These are phyloP conservation scores for Leishmania major DNA, from an alignment of 208 protist genomes.

Conservation along the genomic window DNA sequence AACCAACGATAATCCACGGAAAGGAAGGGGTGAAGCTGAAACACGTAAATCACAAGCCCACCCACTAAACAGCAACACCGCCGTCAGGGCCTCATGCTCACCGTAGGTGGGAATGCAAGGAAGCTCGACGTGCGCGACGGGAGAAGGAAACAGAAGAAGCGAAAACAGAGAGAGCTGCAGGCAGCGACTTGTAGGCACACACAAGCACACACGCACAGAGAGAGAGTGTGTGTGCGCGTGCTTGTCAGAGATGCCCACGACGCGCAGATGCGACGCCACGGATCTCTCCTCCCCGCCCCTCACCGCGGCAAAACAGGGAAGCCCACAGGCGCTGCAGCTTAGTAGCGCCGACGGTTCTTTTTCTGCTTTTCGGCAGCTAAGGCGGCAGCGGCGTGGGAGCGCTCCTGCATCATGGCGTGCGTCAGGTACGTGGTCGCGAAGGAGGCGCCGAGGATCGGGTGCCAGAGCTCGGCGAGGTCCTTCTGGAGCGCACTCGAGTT, in stretches of 20 bases:
- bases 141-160: not conserved
- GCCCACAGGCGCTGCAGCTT: not conserved
- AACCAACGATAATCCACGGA: not conserved
- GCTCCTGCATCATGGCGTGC: constrained; percentile 67
- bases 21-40: not conserved
- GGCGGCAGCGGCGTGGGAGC: constrained; percentile 42
- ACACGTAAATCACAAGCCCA: not conserved
- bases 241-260: not conserved
- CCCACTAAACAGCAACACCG: not conserved
- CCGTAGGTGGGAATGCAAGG: not conserved
- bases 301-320: not conserved
- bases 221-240: constrained; percentile 9
- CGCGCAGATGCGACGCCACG: constrained; percentile 5
- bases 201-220: not conserved
- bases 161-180: not conserved
- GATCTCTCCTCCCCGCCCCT: not conserved
- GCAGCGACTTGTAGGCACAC: not conserved
- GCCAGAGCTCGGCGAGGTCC: constrained; percentile 70
- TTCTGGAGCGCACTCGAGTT: constrained; percentile 57
- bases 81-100: not conserved
- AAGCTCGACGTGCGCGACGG: not conserved
- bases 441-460: constrained; percentile 50
- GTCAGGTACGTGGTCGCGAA: constrained; percentile 63
- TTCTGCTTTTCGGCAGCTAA: constrained; percentile 53
- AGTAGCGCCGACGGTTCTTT: constrained; percentile 44